Evolutionary conservation across 2,329 filamentous ascomycete genomes (phyloP), one percentile per base, ranked within the genome.

Genomic region (Calonectria pseudoturangicola): DNA sequence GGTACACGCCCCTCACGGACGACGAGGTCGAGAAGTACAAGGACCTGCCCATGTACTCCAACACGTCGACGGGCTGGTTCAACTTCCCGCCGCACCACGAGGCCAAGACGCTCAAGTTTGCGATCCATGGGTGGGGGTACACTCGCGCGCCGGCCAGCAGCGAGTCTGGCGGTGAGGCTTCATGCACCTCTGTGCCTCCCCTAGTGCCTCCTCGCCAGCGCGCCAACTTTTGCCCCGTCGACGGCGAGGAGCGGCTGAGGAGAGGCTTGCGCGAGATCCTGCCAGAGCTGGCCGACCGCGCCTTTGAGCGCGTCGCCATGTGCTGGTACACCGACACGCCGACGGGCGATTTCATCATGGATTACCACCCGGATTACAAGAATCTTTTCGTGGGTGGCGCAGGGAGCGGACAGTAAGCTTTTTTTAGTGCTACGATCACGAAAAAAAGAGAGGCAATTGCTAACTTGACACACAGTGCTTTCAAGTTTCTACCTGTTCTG

Each of bases 301-400:
- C 70, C 0, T 33, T 78, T 3, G 54, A 71, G 0, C 70, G 71
- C 7, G 56, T 67, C 5, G 74, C 71, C 2, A 39, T 78, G 0
- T 77, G 75, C 5, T 77, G 75, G 75, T 77, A 77, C 13, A 77
- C 75, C 0, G 75, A 77, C 62, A 77, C 75, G 10, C 75, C 75
- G 6, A 75, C 71, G 0, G 73, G 75, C 15, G 75, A 77, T 47
- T 77, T 77, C n/a, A 77, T 77, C 16, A 75, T 77, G 73, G 75
- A 77, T 10, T 77, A 74, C 30, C 75, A 77, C 4, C 75, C 75
- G 0, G 75, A 77, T n/a, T 77, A 74, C 6, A 72, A 72, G 51
- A 77, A 77, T 8, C 62, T 77, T 0, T 77, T 77, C 7, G 28
- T 77, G 2, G 73, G 72, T 1, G 75, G 73, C 12, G 75, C 71